Evolutionary conservation across 1,284 basidiomycete species (phyloP), one percentile per base, ranked within the genome.

Genomic region (Inonotus obliquus): DNA sequence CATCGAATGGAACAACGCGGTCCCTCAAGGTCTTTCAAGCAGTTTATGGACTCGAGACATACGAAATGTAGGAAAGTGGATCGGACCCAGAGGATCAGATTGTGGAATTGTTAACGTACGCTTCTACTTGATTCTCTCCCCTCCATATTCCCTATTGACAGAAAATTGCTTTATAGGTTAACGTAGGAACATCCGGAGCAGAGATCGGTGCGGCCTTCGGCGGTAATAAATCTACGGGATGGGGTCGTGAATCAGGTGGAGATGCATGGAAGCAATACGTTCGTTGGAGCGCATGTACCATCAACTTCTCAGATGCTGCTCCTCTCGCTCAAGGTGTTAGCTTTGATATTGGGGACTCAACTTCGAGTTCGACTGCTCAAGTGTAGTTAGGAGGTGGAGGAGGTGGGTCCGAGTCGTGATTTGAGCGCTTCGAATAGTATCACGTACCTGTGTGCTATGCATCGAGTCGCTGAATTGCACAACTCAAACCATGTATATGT

Each of bases 251-350:
- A 76, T 94, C 92, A 14, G 95, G 95, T 38, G 95, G 95, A 52
- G 95, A 98, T 74, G 91, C 95, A 25, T 98, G 95, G 95, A 96
- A 96, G 75, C 92, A 96, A 72, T 93, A 92, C 65, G 88, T 91
- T 48, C 84, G 91, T 62, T 92, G 91, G 90, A 89, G 89, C 71
- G 85, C 91, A 47, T 94, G 92, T 72, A 98, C 95, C 6, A 80
- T 98, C 73, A 98, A 98, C 76, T 98, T 92, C 76, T 93, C 91
- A 35, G 84, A 92, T 70, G 83, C 87, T 69, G 88, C 94, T 53
- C 93, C 92, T 10, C 79, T 98, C 27, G 95, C 95, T 0, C 95
- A 98, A 75, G 95, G 95, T 5, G 94, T 98, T 63, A 85, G 81
- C 67, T 98, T 97, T 25, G 38, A 29, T 44, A 32, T 4, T 9